These are phyloP conservation scores for Cercospora janseana DNA, from an alignment of 2,329 filamentous ascomycete species.

Conservation along the genomic window DNA sequence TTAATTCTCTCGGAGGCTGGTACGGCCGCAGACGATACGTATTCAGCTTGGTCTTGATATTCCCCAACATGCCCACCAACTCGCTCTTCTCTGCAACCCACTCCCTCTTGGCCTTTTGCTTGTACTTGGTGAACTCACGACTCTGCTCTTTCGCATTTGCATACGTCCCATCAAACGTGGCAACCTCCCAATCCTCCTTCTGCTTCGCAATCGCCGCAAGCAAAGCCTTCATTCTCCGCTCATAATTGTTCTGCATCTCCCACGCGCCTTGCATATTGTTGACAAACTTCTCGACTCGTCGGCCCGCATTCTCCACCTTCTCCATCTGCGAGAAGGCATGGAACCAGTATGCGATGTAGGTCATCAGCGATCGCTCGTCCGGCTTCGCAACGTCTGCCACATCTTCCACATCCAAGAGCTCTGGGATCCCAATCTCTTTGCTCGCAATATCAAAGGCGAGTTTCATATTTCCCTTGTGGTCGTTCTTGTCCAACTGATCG, in stretches of 20 bases:
- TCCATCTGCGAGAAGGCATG: constrained; percentile 99
- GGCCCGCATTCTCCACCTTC: constrained; percentile 93
- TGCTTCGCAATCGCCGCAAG: constrained; percentile 72
- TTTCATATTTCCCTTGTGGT: constrained; percentile 97
- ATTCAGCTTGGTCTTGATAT: constrained; percentile 97
- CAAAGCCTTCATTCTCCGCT: constrained; percentile 82
- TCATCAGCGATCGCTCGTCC: constrained; percentile 96
- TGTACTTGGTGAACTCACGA: constrained; percentile 79
- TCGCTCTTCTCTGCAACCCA: constrained; percentile 99
- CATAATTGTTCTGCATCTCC: constrained; percentile 98
- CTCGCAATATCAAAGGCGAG: constrained; percentile 94
- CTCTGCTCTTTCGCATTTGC: constrained; percentile 86
- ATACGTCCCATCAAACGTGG: constrained; percentile 88
- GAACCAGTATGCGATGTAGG: constrained; percentile 99
- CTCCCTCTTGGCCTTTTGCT: constrained; percentile 81
- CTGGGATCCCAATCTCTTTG: constrained; percentile 94
- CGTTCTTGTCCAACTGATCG: constrained; percentile 86
- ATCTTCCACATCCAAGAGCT: constrained; percentile 93
- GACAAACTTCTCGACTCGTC: constrained; percentile 96
- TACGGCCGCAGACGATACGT: constrained; percentile 92
- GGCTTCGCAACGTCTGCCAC: constrained; percentile 95
- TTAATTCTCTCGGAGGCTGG: constrained; percentile 80
- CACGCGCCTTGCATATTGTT: constrained; percentile 98
- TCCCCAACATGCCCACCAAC: constrained; percentile 84
- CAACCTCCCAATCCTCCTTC: constrained; percentile 70